These are phyloP conservation scores for Pseudocercospora pini-densiflorae DNA, from an alignment of 2,329 filamentous ascomycete species.

Conservation along the genomic window DNA sequence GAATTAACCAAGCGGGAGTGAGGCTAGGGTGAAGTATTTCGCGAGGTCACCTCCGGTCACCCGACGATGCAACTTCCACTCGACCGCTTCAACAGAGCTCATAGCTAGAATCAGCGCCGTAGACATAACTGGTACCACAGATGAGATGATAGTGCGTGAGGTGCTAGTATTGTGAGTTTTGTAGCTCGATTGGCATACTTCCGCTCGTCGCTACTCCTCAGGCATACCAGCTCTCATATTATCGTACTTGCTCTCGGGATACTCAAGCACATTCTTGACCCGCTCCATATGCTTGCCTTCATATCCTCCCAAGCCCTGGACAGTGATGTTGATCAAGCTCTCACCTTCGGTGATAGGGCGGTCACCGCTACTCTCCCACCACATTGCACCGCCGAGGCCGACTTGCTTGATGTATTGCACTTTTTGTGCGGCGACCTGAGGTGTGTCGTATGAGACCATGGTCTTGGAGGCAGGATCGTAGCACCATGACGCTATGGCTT, in stretches of 20 bases:
- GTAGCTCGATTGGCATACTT: not conserved
- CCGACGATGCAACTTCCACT: not conserved
- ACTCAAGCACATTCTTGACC: conserved; percentile 53
- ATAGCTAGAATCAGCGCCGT: not conserved
- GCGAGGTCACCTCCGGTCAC: no score
- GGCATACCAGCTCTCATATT: conserved; percentile 54
- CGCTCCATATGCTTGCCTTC: conserved; percentile 51
- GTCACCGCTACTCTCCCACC: conserved; percentile 90
- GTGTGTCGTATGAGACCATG: conserved; percentile 78
- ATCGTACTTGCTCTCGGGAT: conserved; percentile 58
- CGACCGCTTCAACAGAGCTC: not conserved
- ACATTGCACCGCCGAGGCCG: conserved; percentile 88
- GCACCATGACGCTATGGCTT: conserved; percentile 74
- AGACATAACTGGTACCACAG: not conserved
- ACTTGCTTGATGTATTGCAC: conserved; percentile 69
- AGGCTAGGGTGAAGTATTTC: not conserved
- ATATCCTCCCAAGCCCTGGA: conserved; percentile 46
- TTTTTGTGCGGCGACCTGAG: conserved; percentile 70
- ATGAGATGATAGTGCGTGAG: not conserved
- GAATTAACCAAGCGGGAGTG: not conserved
- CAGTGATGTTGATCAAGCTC: conserved; percentile 64
- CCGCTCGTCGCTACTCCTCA: conserved; percentile 30
- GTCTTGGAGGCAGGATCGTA: conserved; percentile 67
- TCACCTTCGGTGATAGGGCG: conserved; percentile 55
- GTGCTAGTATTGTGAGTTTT: not conserved